phyloP scores from a whole-genome alignment of 2,329 filamentous ascomycete species.

The Xylaria multiplex region DNA sequence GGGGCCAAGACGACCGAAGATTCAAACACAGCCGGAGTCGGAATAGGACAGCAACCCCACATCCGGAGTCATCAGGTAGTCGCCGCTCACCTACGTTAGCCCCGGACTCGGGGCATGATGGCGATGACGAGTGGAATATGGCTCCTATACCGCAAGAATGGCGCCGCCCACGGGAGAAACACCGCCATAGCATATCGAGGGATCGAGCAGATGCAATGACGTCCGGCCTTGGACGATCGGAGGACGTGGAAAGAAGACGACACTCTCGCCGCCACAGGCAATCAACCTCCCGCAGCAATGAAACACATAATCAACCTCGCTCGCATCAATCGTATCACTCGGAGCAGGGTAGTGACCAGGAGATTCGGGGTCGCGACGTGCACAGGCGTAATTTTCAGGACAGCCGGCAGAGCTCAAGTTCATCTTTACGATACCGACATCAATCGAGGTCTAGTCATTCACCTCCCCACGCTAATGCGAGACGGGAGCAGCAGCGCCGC shows the following conservation, averaged over 20 bases:
- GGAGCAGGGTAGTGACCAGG: background rate
- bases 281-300: background rate
- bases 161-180: background rate
- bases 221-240: conserved; percentile 12
- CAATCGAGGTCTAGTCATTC: conserved; percentile 6
- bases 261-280: background rate
- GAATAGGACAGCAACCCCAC: background rate
- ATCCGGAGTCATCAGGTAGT: conserved; percentile 11
- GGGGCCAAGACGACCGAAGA: background rate
- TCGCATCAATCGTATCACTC: conserved; percentile 13
- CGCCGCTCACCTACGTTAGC: background rate
- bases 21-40: conserved; percentile 1
- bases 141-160: background rate
- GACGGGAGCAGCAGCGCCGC: background rate
- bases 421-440: conserved; percentile 3
- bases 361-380: conserved; percentile 9
- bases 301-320: conserved; percentile 7
- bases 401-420: background rate
- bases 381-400: conserved; percentile 5
- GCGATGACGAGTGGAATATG: background rate
- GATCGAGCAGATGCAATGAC: conserved; percentile 15
- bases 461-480: conserved; percentile 11
- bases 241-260: conserved; percentile 1
- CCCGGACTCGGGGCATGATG: background rate
- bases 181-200: conserved; percentile 1